Percentiles rank a stretch among this genome's conserved stretches.
These are phyloP conservation scores for Lactarius sanguifluus DNA, from an alignment of 768 basidiomycete species.

Conservation along the genomic window DNA sequence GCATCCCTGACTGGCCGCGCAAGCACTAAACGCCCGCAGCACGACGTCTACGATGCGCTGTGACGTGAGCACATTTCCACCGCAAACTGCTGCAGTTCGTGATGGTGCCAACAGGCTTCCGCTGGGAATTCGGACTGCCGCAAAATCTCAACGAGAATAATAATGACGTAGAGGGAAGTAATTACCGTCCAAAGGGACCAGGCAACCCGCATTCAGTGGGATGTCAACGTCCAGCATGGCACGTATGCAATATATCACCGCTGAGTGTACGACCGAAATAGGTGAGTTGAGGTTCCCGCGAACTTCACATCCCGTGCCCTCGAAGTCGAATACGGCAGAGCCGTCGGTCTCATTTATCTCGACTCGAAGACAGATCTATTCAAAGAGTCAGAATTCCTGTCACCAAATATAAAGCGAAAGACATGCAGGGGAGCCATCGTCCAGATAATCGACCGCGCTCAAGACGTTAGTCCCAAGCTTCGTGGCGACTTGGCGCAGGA, in stretches of 20 bases:
- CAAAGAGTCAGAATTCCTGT: slow-evolving; percentile 6
- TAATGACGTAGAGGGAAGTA: slow-evolving; percentile 20
- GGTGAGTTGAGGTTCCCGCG: slow-evolving; percentile 85
- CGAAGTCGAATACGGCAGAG: slow-evolving; percentile 82
- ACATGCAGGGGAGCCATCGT: slow-evolving; percentile 81
- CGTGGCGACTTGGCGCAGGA: slow-evolving; percentile 73
- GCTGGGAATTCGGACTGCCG: slow-evolving; percentile 72
- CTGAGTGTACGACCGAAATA: slow-evolving; percentile 82
- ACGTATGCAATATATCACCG: slow-evolving; percentile 87
- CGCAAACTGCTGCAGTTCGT: slow-evolving; percentile 86
- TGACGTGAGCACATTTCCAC: slow-evolving; percentile 88
- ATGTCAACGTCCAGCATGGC: slow-evolving; percentile 85
- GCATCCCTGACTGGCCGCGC: slow-evolving; percentile 90
- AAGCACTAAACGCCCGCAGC: slow-evolving; percentile 87
- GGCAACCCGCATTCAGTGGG: slow-evolving; percentile 91
- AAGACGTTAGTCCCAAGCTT: slow-evolving; percentile 65
- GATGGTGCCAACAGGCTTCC: slow-evolving; percentile 79
- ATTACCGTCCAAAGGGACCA: slow-evolving; percentile 79
- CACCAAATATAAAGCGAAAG: not conserved
- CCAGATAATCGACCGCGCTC: slow-evolving; percentile 77
- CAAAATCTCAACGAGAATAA: slow-evolving; percentile 25
- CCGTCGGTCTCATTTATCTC: slow-evolving; percentile 73
- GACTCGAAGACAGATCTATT: slow-evolving; percentile 70
- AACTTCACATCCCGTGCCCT: slow-evolving; percentile 79
- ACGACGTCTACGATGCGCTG: slow-evolving; percentile 96